Conservation (phyloP, 805 yeast species). For the Nakazawaea ernobii region DNA sequence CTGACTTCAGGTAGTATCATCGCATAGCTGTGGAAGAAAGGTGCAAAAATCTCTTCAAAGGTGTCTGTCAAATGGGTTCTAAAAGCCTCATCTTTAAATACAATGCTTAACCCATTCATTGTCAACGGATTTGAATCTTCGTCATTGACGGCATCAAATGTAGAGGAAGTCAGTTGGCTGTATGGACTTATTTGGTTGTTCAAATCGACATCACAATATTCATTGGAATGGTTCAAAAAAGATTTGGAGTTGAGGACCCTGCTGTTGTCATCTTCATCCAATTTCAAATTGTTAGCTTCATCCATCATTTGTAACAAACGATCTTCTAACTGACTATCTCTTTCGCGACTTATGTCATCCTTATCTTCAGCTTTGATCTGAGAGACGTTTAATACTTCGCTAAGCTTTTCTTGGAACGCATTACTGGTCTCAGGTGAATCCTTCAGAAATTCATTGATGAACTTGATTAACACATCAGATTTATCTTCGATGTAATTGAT, state of each 20-base stretch:
- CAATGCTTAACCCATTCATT: conserved; percentile 13
- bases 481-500: conserved; percentile 22
- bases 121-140: conserved; percentile 6
- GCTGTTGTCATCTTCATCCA: conserved; percentile 9
- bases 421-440: conserved; percentile 16
- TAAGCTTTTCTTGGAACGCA: conserved; percentile 17
- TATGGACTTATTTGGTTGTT: conserved; percentile 1
- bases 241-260: not conserved
- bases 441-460: conserved; percentile 18
- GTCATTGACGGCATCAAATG: not conserved
- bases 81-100: conserved; percentile 14
- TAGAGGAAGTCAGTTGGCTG: conserved; percentile 4
- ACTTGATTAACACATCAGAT: conserved; percentile 16
- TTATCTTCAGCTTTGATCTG: conserved; percentile 23
- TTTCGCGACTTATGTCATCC: conserved; percentile 11
- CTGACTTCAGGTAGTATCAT: conserved; percentile 13
- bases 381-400: conserved; percentile 19
- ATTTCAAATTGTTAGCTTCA: conserved; percentile 2
- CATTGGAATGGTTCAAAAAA: conserved; percentile 2
- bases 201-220: not conserved
- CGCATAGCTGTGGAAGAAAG: conserved; percentile 12
- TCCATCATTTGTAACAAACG: conserved; percentile 4
- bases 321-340: conserved; percentile 1
- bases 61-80: conserved; percentile 6
- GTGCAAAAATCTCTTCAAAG: conserved; percentile 14